phyloP scores from a whole-genome alignment of 2,329 filamentous ascomycete species.

The Aspergillus ochraceus region DNA sequence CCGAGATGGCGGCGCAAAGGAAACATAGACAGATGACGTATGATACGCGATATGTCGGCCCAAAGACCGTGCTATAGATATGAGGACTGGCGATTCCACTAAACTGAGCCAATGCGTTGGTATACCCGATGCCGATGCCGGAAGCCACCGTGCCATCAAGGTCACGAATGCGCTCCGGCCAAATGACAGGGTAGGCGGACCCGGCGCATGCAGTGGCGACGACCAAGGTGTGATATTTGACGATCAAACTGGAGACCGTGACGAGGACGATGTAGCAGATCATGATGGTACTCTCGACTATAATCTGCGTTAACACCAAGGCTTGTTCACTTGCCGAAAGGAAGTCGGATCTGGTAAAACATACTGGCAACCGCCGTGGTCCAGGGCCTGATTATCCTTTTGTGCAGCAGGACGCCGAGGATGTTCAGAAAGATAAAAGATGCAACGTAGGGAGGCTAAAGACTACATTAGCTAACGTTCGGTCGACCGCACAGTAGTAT shows the following conservation, averaged over 20 bases:
- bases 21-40: constrained; percentile 40
- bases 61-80: constrained; percentile 43
- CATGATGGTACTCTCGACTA: constrained; percentile 38
- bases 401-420: constrained; percentile 37
- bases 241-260: constrained; percentile 33
- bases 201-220: constrained; percentile 38
- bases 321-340: background rate
- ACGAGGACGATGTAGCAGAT: constrained; percentile 44
- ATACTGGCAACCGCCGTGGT: constrained; percentile 41
- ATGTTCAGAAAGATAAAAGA: constrained; percentile 41
- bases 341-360: constrained; percentile 2
- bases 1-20: constrained; percentile 29
- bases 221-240: constrained; percentile 40
- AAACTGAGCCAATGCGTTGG: constrained; percentile 47
- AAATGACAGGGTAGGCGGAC: constrained; percentile 46
- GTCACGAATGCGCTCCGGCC: constrained; percentile 46
- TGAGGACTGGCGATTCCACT: constrained; percentile 44
- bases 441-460: constrained; percentile 37
- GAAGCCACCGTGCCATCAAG: constrained; percentile 43
- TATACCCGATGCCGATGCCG: constrained; percentile 44
- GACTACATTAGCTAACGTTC: background rate
- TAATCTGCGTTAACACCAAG: constrained; percentile 11
- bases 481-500: too few relatives aligned
- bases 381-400: constrained; percentile 39
- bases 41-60: constrained; percentile 38